Base-by-base conservation (phyloP, 495 filamentous ascomycete genomes). In the Penicillium cinerascens region DNA sequence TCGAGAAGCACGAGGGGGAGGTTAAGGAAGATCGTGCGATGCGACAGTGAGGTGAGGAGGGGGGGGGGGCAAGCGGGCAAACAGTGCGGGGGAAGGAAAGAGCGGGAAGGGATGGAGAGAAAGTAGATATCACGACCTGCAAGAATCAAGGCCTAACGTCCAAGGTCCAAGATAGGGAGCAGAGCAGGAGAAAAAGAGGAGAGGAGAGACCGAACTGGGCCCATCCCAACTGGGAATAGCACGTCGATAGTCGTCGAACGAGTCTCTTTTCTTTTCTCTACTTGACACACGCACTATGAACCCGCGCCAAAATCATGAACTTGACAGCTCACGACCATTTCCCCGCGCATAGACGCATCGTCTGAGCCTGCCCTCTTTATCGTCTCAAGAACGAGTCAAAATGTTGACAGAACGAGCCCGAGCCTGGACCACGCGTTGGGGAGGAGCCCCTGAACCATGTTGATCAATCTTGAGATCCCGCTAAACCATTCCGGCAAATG, bases 171-270 rank as follows among this genome's bases (percentile, higher is more conserved):
- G 18, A 40, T 40, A 20, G 27, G 22, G 41, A n/a, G 4, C 17
- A 25, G 25, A 54, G 55, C 57, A 58, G 49, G 41, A 41, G 29
- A 41, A 46, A 49, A 49, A 47, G 41, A 51, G 47, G 27, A 46
- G 40, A 22, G 44, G 13, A 33, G 40, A 52, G 40, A 20, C 41
- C 41, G 38, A 29, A 29, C 37, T 36, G 47, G 23, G 44, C 16
- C 17, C 11, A 10, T 36, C 56, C 56, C 29, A 49, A 59, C 44
- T 55, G 52, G 57, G 58, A 54, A 53, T 60, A 56, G 58, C 50
- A 60, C 42, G 21, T 39, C 37, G 37, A 39, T 39, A 39, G 37
- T 39, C 37, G n/a, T 39, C 10, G 37, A 39, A 39, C 37, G 37
- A 39, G 37, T 39, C 37, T 39, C n/a, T 20, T 39, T 18, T 18